A percentile compares a stretch with the other conserved stretches of the same genome.
phyloP scores from a whole-genome alignment of 2,329 filamentous ascomycete species.

The Didymella keratinophila region DNA sequence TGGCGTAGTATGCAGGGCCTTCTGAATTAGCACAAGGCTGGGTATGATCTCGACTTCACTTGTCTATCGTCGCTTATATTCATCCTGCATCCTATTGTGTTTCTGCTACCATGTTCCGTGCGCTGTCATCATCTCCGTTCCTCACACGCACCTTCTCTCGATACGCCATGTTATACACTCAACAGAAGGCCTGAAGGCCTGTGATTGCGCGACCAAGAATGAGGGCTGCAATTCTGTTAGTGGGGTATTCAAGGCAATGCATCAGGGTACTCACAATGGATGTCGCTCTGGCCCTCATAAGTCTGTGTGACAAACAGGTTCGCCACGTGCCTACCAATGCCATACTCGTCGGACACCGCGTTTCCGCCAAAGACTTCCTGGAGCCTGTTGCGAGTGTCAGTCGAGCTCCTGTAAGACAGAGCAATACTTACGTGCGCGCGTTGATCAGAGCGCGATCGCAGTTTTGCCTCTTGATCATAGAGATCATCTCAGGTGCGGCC shows the following conservation, averaged over 20 bases:
- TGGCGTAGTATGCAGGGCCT: constrained; percentile 9
- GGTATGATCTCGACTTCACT: not conserved
- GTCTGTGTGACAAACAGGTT: constrained; percentile 98
- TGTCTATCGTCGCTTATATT: not conserved
- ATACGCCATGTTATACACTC: constrained; percentile 28
- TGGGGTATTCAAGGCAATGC: constrained; percentile 5
- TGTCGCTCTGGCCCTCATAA: constrained; percentile 98
- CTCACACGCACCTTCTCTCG: not conserved
- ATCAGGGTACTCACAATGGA: constrained; percentile 75
- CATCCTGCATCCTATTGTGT: not conserved
- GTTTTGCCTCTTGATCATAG: constrained; percentile 96
- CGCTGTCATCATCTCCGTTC: not conserved
- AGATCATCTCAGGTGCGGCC: constrained; percentile 92
- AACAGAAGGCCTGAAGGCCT: constrained; percentile 81
- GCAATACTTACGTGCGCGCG: constrained; percentile 66
- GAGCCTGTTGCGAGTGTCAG: constrained; percentile 58
- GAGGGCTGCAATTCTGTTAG: constrained; percentile 52
- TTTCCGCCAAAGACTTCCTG: constrained; percentile 98
- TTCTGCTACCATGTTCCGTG: not conserved
- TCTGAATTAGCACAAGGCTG: constrained; percentile 4
- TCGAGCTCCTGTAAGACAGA: not conserved
- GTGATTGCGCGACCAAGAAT: constrained; percentile 62
- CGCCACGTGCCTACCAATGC: constrained; percentile 91
- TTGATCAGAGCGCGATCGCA: constrained; percentile 88
- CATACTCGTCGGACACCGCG: constrained; percentile 97